phyloP scores from a whole-genome alignment of 2,329 filamentous ascomycete genomes.

The Ascochyta koolunga region DNA sequence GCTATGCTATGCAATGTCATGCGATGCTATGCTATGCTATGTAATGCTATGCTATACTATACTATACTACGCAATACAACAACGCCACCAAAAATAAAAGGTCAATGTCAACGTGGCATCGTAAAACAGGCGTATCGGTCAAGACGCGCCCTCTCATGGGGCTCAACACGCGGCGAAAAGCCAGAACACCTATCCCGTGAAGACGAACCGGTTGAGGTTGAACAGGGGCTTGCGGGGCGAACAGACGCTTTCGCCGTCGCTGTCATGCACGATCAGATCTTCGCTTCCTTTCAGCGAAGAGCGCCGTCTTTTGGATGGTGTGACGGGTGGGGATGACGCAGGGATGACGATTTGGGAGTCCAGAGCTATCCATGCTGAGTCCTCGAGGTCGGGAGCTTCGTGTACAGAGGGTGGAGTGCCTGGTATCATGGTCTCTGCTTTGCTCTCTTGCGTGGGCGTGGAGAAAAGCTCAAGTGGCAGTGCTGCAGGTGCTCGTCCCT shows the following conservation, averaged over 20 bases:
- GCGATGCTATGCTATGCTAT: slow-evolving; percentile 9
- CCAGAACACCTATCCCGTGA: slow-evolving; percentile 26
- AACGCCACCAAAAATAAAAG: neutral
- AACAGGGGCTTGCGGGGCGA: slow-evolving; percentile 45
- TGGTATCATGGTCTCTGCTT: slow-evolving; percentile 10
- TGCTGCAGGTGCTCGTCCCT: slow-evolving; percentile 14
- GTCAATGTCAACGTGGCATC: neutral
- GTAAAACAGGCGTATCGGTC: slow-evolving; percentile 3
- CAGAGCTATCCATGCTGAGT: slow-evolving; percentile 34
- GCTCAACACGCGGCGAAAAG: no score
- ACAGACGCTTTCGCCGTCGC: slow-evolving; percentile 48
- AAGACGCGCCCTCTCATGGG: neutral
- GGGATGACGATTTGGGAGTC: slow-evolving; percentile 43
- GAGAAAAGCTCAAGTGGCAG: slow-evolving; percentile 8
- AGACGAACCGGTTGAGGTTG: slow-evolving; percentile 50
- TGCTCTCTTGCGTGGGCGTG: neutral
- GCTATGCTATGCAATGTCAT: no score
- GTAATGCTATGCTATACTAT: slow-evolving; percentile 7
- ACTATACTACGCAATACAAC: neutral
- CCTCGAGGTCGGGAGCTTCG: slow-evolving; percentile 22
- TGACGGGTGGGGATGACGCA: slow-evolving; percentile 33
- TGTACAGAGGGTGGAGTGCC: slow-evolving; percentile 14
- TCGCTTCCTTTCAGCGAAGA: slow-evolving; percentile 52
- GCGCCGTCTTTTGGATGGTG: slow-evolving; percentile 26
- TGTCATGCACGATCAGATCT: slow-evolving; percentile 55